These are phyloP conservation scores for Cyberlindnera meyerae DNA, from an alignment of 805 yeast species.

Conservation along the genomic window DNA sequence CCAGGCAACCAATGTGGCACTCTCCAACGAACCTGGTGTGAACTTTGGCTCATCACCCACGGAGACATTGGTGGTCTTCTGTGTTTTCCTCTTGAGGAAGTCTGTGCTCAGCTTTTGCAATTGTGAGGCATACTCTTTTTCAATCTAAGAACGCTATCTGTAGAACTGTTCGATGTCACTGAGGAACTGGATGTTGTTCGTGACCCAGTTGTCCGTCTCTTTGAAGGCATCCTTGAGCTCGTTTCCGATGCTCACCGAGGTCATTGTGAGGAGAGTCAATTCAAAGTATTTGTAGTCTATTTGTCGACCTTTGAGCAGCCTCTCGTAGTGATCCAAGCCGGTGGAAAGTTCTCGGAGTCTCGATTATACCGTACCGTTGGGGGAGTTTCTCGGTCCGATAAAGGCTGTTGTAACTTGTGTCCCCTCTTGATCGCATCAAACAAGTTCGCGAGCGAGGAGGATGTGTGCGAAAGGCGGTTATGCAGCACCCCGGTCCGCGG, in stretches of 20 bases:
- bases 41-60: slow-evolving; percentile 90
- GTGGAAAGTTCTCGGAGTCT: too few species aligned
- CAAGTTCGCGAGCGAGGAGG: not conserved
- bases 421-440: too few species aligned
- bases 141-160: slow-evolving; percentile 74
- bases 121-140: slow-evolving; percentile 74
- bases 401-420: too few species aligned
- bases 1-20: slow-evolving; percentile 87
- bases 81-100: slow-evolving; percentile 73
- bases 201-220: slow-evolving; percentile 73
- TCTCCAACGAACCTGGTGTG: slow-evolving; percentile 93
- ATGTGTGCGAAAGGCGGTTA: too few species aligned
- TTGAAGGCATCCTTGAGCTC: slow-evolving; percentile 78
- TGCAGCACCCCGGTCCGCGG: too few species aligned
- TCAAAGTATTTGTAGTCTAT: too few species aligned
- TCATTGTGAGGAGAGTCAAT: too few species aligned
- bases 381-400: too few species aligned
- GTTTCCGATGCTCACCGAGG: slow-evolving; percentile 47
- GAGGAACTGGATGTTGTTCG: slow-evolving; percentile 68
- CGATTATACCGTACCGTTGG: too few species aligned
- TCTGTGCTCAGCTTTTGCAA: slow-evolving; percentile 60
- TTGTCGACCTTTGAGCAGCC: too few species aligned
- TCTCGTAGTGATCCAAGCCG: too few species aligned
- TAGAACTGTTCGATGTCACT: slow-evolving; percentile 79
- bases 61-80: slow-evolving; percentile 56